Base-by-base conservation (phyloP, 164 flowering plant genomes). In the Vitis rupestris region DNA sequence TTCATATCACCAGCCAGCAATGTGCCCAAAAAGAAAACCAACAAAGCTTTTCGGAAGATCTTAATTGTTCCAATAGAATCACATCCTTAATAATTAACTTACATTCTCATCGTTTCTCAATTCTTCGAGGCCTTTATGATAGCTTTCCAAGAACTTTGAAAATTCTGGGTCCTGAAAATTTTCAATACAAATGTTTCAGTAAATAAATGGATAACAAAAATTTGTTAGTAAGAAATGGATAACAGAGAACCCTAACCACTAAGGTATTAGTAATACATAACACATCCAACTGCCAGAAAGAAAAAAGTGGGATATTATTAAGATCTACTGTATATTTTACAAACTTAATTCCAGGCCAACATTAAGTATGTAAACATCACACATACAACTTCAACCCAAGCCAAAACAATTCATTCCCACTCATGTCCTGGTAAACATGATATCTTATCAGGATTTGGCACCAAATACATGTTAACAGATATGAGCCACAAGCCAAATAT, bases 161-260 rank as follows among this genome's bases (percentile, higher is more conserved):
- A 89, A 93, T 48, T 73, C 72, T 59, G 88, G 88, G 74, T 93
- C 93, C 98, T 93, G 88, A 72, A 79, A 74, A 68, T 64, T 66
- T 73, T 49, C 16, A 64, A 54, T 3, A 6, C 52, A 29, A 71
- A 60, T 16, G 44, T 4, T 29, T n/a, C 53, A 48, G 52, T 7
- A 10, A 30, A 27, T 11, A 37, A 52, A 50, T 56, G 30, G 47
- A 57, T 14, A 9, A 55, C n/a, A 11, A 47, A 16, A 10, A 61
- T 14, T 15, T 27, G 11, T 7, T 27, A 11, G 15, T 12, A 67
- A 70, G 29, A 59, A 7, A 55, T 69, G 14, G 14, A 58, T 44
- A 56, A 48, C 9, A 44, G 48, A n/a, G 56, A 52, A 58, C 4
- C 54, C 16, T 37, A 14, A 62, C 53, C 59, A 13, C 9, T 8